A percentile compares a stretch with the other conserved stretches of the same genome.
Evolutionary conservation across 305 asterid species (phyloP).

Genomic region (Lippia alba): DNA sequence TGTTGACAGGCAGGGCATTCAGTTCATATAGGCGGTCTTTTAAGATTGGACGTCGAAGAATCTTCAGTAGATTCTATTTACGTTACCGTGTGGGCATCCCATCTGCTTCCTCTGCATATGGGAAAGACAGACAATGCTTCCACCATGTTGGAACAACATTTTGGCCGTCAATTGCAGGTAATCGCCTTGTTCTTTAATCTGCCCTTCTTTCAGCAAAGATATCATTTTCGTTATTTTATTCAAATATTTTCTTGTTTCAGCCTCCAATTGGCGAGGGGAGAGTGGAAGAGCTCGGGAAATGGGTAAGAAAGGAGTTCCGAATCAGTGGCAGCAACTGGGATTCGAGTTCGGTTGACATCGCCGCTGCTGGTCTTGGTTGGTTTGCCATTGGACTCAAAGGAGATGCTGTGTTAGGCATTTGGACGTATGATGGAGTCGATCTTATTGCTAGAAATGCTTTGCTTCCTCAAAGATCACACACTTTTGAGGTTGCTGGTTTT

Average conservation of each 20-base stretch:
- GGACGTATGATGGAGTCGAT: constrained; percentile 90
- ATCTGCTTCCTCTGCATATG: constrained; percentile 84
- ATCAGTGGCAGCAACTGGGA: constrained; percentile 72
- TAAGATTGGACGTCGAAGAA: constrained; percentile 83
- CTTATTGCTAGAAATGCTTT: constrained; percentile 58
- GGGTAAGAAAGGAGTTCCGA: constrained; percentile 69
- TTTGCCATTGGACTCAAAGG: constrained; percentile 86
- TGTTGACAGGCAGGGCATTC: constrained; percentile 73
- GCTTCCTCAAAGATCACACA: constrained; percentile 71
- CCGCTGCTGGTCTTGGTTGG: constrained; percentile 94
- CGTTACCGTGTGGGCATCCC: constrained; percentile 90
- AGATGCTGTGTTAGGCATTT: constrained; percentile 64
- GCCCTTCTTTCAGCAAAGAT: background rate
- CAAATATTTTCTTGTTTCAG: constrained; percentile 44
- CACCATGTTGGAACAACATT: constrained; percentile 73
- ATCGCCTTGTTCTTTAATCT: constrained; percentile 10
- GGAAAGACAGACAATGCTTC: constrained; percentile 76
- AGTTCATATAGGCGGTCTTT: constrained; percentile 82
- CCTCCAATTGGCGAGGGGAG: constrained; percentile 83
- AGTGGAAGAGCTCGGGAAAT: constrained; percentile 70
- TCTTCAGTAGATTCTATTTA: constrained; percentile 73
- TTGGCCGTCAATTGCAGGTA: constrained; percentile 84
- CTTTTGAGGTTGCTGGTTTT: constrained; percentile 83
- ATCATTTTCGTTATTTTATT: background rate
- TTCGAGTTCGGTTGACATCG: constrained; percentile 74